Conservation (phyloP, 2,329 filamentous ascomycete species). For the Grosmannia penicillata region DNA sequence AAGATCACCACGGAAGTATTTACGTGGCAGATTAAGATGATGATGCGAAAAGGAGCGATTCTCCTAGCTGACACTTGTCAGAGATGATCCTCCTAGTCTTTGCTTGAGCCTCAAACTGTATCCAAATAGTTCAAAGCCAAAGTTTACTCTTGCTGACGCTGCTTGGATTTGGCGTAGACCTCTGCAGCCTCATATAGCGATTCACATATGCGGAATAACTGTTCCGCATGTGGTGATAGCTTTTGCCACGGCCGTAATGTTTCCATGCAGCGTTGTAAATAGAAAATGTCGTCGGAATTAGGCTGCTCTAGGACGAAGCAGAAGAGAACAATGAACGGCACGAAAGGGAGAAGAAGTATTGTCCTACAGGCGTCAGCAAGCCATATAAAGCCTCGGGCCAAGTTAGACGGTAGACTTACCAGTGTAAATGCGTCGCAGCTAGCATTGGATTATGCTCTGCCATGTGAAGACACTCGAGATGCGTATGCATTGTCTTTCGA, state of each 20-base stretch:
- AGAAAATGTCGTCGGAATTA: slow-evolving; percentile 35
- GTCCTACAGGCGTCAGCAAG: slow-evolving; percentile 21
- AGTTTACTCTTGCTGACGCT: not conserved
- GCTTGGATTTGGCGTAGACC: slow-evolving; percentile 36
- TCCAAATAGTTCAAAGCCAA: too few relatives aligned
- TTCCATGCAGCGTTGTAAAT: slow-evolving; percentile 39
- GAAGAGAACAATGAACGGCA: slow-evolving; percentile 45
- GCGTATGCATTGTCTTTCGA: slow-evolving; percentile 28
- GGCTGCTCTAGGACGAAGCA: slow-evolving; percentile 41
- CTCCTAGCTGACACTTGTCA: too few relatives aligned
- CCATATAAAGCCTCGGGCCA: slow-evolving; percentile 4
- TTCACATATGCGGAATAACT: slow-evolving; percentile 45
- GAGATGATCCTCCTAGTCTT: not conserved
- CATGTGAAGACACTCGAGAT: slow-evolving; percentile 12
- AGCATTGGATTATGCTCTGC: slow-evolving; percentile 23
- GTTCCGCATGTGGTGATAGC: slow-evolving; percentile 42
- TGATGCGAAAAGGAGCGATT: too few relatives aligned
- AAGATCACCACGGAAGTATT: too few relatives aligned
- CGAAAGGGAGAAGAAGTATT: slow-evolving; percentile 41
- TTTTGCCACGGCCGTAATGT: slow-evolving; percentile 37
- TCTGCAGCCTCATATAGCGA: slow-evolving; percentile 46
- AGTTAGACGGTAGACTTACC: slow-evolving; percentile 29
- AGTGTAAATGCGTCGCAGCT: slow-evolving; percentile 32
- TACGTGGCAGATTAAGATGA: too few relatives aligned
- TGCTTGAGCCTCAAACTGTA: too few relatives aligned